Conservation (phyloP, 176 grass and related monocot species). For the Triticum turgidum region DNA sequence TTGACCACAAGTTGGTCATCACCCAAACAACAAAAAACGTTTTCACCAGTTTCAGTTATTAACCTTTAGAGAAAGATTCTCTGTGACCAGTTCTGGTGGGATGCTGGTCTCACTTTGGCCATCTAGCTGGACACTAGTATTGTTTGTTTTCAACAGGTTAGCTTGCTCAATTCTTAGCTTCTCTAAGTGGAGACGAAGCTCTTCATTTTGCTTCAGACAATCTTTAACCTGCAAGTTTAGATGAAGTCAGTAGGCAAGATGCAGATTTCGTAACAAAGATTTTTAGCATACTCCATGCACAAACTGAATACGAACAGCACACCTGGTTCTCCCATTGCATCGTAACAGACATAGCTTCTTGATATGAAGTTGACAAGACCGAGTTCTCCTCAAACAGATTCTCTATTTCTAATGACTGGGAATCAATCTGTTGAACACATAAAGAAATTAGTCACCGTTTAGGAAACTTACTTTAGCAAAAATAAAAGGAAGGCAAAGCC, state of each 20-base stretch:
- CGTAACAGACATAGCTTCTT: slow-evolving; percentile 65
- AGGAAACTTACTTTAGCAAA: slow-evolving; percentile 17
- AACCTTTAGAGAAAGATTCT: slow-evolving; percentile 77
- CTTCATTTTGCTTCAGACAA: slow-evolving; percentile 93
- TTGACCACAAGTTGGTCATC: background rate
- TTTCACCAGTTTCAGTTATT: slow-evolving; percentile 22
- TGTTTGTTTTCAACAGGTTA: slow-evolving; percentile 42
- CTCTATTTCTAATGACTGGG: slow-evolving; percentile 96
- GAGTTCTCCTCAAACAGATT: slow-evolving; percentile 93
- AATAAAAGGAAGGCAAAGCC: slow-evolving; percentile 22
- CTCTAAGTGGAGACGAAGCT: slow-evolving; percentile 64
- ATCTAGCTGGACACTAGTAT: slow-evolving; percentile 37
- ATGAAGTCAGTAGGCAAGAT: slow-evolving; percentile 10
- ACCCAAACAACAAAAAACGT: background rate
- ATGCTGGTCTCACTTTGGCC: slow-evolving; percentile 49
- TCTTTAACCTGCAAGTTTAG: slow-evolving; percentile 75
- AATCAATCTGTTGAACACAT: slow-evolving; percentile 73
- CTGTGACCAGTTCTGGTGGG: slow-evolving; percentile 46
- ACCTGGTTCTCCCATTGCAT: slow-evolving; percentile 97
- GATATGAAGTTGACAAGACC: slow-evolving; percentile 58
- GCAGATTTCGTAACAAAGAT: background rate
- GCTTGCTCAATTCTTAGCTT: slow-evolving; percentile 69
- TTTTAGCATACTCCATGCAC: background rate
- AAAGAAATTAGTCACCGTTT: slow-evolving; percentile 11
- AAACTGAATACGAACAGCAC: background rate